Base-by-base conservation (phyloP, 345 rosid species). In the Schrenkiella parvula region DNA sequence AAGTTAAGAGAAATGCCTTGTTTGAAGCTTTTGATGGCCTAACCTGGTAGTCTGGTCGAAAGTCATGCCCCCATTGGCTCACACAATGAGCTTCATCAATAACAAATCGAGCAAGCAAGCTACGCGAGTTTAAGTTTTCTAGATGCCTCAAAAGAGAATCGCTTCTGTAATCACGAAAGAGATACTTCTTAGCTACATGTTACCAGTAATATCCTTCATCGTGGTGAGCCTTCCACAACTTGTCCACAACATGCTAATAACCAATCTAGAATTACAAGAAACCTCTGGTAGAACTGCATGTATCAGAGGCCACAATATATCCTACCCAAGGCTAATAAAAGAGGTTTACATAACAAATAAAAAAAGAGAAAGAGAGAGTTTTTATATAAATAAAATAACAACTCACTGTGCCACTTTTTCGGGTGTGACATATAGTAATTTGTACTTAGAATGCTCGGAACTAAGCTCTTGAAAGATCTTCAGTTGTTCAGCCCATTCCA, bases 31-130 rank as follows among this genome's bases (percentile, higher is more conserved):
- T 42, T 21, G 50, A 63, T 25, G 70, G 70, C 44, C 68, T 71
- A 83, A 95, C 99, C 99, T 89, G 96, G 81, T 95, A 95, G 80
- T 95, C 99, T 18, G 99, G 97, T 82, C 99, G 89, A 86, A 93
- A 93, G 81, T 93, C 99, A 82, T 93, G 99, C 38, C 99, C 99
- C 99, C 99, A 93, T 80, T 93, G 99, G 81, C 99, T 93, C 80
- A 93, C 97, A 74, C 99, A 93, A 56, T 93, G 99, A 66, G 99
- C 99, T 88, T 93, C 99, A 75, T 93, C 99, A 80, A 93, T 93
- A 52, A 93, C 99, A 80, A 93, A 87, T 84, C 99, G 87, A 51
- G 96, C 87, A 76, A 93, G 97, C 79, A 89, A 75, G 48, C 83
- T 86, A 72, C 91, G 90, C 53, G 89, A 75, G 78, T 84, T 87